Evolutionary conservation across 768 basidiomycete species (phyloP), one percentile per base, ranked within the genome.

Genomic region (Phanerodontia chrysosporium): DNA sequence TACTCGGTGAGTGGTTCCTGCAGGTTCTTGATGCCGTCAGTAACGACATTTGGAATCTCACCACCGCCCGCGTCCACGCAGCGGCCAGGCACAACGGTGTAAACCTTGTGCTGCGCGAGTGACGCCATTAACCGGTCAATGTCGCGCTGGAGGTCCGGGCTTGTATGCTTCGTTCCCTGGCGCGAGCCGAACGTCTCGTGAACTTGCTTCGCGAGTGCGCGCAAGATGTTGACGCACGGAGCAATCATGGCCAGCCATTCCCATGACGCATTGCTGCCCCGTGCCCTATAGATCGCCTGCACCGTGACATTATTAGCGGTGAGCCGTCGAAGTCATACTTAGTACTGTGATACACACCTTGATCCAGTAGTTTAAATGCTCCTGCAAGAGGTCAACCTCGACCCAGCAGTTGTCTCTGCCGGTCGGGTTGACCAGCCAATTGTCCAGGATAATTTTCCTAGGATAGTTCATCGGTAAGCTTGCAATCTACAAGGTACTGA

Each of bases 221-320:
- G 67, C 1, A 73, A 67, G 30, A 71, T 51, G 18, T 64, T 45
- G 42, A 73, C 59, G 30, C 70, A 71, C 1, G 74, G 74, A 73
- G 74, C 27, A 73, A 69, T 70, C 71, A 74, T 8, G 73, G 73
- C n/a, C n/a, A n/a, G n/a, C n/a, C n/a, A n/a, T n/a, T n/a, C n/a
- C n/a, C n/a, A n/a, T n/a, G n/a, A n/a, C n/a, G 70, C 66, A 30
- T 66, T 61, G 21, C 67, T 67, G 2, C 72, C 74, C 44, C 74
- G 70, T 0, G 72, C 74, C 28, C 65, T 62, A 48, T 73, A 75
- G 32, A 71, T 55, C 5, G 44, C 55, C 69, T 71, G 49, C 1
- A n/a, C 22, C 22, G 30, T 24, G 36, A 28, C 21, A 58, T 27
- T 32, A n/a, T n/a, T n/a, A n/a, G n/a, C n/a, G 3, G 44, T 54